Evolutionary conservation across 345 rosid species (phyloP).

Genomic region (Turritis glabra): DNA sequence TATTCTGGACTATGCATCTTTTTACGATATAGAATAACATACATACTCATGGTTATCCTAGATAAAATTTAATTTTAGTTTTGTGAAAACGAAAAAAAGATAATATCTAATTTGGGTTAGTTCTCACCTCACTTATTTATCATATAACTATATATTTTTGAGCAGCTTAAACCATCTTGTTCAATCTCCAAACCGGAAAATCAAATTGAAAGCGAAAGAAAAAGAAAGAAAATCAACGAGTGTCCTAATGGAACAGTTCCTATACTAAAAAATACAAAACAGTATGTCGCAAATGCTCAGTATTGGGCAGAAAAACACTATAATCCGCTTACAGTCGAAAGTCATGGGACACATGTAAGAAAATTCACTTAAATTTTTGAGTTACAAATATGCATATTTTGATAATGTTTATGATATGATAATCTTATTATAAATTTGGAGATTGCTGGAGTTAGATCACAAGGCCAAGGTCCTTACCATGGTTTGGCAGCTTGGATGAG

Average conservation of each 20-base stretch:
- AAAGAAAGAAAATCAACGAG: background rate
- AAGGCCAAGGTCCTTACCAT: background rate
- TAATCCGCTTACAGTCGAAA: background rate
- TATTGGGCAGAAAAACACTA: background rate
- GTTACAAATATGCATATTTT: background rate
- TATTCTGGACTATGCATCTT: background rate
- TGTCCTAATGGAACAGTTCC: conserved; percentile 14
- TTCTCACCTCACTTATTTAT: background rate
- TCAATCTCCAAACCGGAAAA: background rate
- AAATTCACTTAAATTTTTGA: background rate
- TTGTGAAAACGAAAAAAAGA: background rate
- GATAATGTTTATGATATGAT: background rate
- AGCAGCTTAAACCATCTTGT: conserved; percentile 1
- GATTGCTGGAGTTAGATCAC: conserved; percentile 10
- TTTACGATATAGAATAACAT: background rate
- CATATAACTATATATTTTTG: background rate
- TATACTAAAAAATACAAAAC: background rate
- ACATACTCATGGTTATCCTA: background rate
- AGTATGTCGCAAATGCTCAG: background rate
- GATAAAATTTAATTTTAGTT: background rate
- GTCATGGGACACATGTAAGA: conserved; percentile 14
- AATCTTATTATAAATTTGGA: background rate
- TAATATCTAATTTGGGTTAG: background rate
- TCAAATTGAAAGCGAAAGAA: background rate
- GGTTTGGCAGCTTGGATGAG: background rate